These are phyloP conservation scores for Suillus paluster DNA, from an alignment of 768 basidiomycete species.

Conservation along the genomic window DNA sequence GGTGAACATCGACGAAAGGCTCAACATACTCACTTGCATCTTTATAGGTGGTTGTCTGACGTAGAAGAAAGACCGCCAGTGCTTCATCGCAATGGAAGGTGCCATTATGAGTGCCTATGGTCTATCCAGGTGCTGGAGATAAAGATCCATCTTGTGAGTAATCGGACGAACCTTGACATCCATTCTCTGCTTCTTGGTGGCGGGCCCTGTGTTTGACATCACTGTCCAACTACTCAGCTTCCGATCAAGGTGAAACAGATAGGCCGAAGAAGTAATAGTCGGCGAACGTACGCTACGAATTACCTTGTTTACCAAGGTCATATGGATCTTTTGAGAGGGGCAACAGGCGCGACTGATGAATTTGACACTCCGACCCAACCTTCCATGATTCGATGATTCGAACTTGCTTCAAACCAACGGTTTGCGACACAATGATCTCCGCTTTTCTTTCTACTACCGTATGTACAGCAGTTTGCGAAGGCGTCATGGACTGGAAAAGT, in stretches of 20 bases:
- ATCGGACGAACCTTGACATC: conserved; percentile 40
- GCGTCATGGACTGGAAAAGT: too few species aligned
- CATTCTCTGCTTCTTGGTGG: conserved; percentile 49
- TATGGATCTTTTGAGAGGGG: neutral
- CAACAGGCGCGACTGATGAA: neutral
- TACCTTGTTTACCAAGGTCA: conserved; percentile 3
- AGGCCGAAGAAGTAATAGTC: neutral
- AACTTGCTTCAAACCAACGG: too few species aligned
- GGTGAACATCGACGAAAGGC: neutral
- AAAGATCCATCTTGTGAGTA: conserved; percentile 2
- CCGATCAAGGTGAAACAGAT: neutral
- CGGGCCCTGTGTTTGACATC: conserved; percentile 32
- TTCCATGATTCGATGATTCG: too few species aligned
- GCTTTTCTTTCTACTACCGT: too few species aligned
- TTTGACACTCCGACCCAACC: neutral
- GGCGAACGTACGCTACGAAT: neutral
- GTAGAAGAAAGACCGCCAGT: conserved; percentile 88
- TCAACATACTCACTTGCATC: conserved; percentile 61
- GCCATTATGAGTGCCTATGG: conserved; percentile 94
- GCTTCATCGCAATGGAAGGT: conserved; percentile 99
- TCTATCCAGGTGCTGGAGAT: conserved; percentile 41
- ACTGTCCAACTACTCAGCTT: neutral
- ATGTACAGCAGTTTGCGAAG: too few species aligned
- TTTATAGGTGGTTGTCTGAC: conserved; percentile 73
- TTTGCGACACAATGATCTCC: too few species aligned